A percentile compares a stretch with the other conserved stretches of the same genome.
phyloP scores from a whole-genome alignment of 768 basidiomycete species.

The Lactarius hengduanensis region DNA sequence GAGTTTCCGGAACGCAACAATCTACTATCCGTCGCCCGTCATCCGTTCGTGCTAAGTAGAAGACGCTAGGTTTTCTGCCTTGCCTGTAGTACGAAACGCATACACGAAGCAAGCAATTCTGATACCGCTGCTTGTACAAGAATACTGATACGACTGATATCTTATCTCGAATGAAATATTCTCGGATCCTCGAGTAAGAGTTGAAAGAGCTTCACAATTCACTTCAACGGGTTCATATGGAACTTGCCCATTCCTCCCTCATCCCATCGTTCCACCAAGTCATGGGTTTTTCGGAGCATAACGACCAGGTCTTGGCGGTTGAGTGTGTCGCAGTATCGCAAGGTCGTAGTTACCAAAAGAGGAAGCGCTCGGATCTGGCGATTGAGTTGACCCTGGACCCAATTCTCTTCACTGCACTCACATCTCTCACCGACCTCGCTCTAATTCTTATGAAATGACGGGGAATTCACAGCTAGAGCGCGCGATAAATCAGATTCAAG shows the following conservation, averaged over 20 bases:
- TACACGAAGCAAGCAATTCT: conserved; percentile 76
- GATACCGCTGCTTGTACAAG: too few relatives aligned
- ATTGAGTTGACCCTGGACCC: conserved; percentile 6
- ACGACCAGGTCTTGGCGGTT: too few relatives aligned
- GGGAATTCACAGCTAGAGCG: conserved; percentile 53
- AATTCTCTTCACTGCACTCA: background rate
- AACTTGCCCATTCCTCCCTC: too few relatives aligned
- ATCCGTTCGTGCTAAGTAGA: too few relatives aligned
- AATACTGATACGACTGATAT: too few relatives aligned
- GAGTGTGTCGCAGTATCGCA: too few relatives aligned
- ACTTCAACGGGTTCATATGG: too few relatives aligned
- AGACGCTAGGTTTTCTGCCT: conserved; percentile 32
- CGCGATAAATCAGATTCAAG: conserved; percentile 63
- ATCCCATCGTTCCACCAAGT: too few relatives aligned
- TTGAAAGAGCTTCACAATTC: too few relatives aligned
- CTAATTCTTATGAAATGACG: conserved; percentile 20
- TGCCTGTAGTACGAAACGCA: conserved; percentile 95
- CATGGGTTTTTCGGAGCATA: too few relatives aligned
- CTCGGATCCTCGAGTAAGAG: too few relatives aligned
- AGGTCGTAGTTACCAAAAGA: background rate
- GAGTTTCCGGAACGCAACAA: conserved; percentile 97
- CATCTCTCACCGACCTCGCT: background rate
- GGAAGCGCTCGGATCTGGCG: conserved; percentile 12
- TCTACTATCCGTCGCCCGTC: conserved; percentile 54
- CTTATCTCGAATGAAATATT: too few relatives aligned